Base-by-base conservation (phyloP, 768 basidiomycete genomes). In the Lenzites betulinus region DNA sequence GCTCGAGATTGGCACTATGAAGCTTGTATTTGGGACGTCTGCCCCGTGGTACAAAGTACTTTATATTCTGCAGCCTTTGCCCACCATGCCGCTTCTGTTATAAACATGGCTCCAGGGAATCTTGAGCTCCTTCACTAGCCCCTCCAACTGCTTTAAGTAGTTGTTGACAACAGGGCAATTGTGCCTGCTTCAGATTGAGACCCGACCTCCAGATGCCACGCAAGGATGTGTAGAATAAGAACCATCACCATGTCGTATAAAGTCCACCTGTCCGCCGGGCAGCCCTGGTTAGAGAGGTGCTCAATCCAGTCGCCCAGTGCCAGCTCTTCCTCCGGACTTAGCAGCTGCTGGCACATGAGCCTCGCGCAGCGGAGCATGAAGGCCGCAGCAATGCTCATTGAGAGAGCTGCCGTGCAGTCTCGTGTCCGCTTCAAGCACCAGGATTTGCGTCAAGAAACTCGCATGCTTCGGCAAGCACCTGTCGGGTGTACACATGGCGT, bases 1-100 rank as follows among this genome's bases (percentile, higher is more conserved):
- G 71, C 62, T 83, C 77, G 2, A 76, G 64, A 57, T 76, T 75
- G n/a, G 66, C 75, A 62, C 67, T 72, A 9, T 64, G 54, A 9
- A 69, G 54, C 20, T 64, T 54, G 53, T 74, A 73, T 8, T 63
- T 58, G 1, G 41, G 39, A 3, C 61, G 54, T 20, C 68, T 54
- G 7, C 66, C 59, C 1, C 68, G 64, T 20, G 63, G 54, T 50
- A 73, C 54, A 44, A 70, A 48, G 39, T 51, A 64, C 11, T 63
- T 65, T 0, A 35, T 47, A 13, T 46, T 22, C 28, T 64, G 9
- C n/a, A 44, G 36, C 22, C 64, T 63, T 5, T 41, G 6, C 11
- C 18, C 25, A 1, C 51, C 51, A 9, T 69, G 64, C 2, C 65
- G 55, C 39, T 71, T 60, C 62, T 67, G 54, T 71, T 71, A 33